Percentiles rank a stretch among this genome's conserved stretches.
phyloP scores from a whole-genome alignment of 345 rosid species.

The Aquilaria yunnanensis region DNA sequence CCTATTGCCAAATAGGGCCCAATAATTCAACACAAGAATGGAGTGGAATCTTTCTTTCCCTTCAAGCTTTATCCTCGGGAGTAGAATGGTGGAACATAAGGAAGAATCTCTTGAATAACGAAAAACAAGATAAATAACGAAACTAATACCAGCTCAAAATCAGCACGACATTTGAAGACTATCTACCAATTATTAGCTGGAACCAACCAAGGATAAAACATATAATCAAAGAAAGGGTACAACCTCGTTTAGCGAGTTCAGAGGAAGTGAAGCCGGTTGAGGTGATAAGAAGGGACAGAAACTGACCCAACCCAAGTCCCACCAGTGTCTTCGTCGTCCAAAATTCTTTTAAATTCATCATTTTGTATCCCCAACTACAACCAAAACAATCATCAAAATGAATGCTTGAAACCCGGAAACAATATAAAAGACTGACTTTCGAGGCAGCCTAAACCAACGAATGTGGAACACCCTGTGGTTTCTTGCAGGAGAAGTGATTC shows the following conservation, averaged over 20 bases:
- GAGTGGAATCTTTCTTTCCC: too few relatives aligned
- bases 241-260: conserved; percentile 66
- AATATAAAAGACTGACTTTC: too few relatives aligned
- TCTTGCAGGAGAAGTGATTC: too few relatives aligned
- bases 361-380: conserved; percentile 12
- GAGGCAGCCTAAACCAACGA: too few relatives aligned
- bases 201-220: too few relatives aligned
- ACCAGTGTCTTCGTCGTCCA: conserved; percentile 47
- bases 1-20: too few relatives aligned
- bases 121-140: neutral
- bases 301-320: conserved; percentile 76
- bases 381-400: neutral
- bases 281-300: conserved; percentile 59
- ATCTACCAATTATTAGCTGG: too few relatives aligned
- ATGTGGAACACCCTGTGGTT: too few relatives aligned
- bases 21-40: too few relatives aligned
- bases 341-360: conserved; percentile 32
- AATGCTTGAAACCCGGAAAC: too few relatives aligned
- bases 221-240: neutral
- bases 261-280: conserved; percentile 44
- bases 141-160: neutral
- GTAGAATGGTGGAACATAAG: neutral
- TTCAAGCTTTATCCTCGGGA: too few relatives aligned
- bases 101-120: neutral
- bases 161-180: neutral